Conservation (phyloP, 371 early-diverging fungal species). For the Zancudomyces culisetae region DNA sequence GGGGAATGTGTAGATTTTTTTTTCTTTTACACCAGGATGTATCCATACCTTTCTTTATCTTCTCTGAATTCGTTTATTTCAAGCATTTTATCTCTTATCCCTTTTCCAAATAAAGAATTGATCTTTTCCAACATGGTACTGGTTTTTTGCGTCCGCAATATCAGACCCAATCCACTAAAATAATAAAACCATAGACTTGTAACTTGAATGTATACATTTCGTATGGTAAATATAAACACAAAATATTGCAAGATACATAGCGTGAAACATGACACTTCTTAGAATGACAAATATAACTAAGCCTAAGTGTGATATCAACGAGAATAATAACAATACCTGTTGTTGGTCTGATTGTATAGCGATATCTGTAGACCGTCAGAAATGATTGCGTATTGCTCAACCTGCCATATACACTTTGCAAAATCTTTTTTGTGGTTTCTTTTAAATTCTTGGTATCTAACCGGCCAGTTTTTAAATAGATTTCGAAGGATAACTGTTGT, state of each 20-base stretch:
- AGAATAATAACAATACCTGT: slow-evolving; percentile 24
- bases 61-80: slow-evolving; percentile 12
- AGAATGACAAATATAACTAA: too few relatives aligned
- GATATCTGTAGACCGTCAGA: slow-evolving; percentile 40
- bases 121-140: slow-evolving; percentile 35
- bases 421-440: slow-evolving; percentile 65
- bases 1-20: too few relatives aligned
- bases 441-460: slow-evolving; percentile 70
- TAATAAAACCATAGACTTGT: too few relatives aligned
- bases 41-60: too few relatives aligned
- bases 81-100: slow-evolving; percentile 31
- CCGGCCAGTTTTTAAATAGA: slow-evolving; percentile 74
- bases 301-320: too few relatives aligned
- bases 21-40: too few relatives aligned
- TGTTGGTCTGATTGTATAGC: slow-evolving; percentile 38
- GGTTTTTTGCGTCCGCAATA: slow-evolving; percentile 9
- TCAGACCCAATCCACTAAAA: too few relatives aligned
- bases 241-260: too few relatives aligned
- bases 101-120: slow-evolving; percentile 50
- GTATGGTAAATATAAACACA: too few relatives aligned
- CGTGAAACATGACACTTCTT: too few relatives aligned
- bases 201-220: too few relatives aligned
- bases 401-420: slow-evolving; percentile 46
- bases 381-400: slow-evolving; percentile 77
- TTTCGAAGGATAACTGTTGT: slow-evolving; percentile 61